A percentile compares a stretch with the other conserved stretches of the same genome.
Evolutionary conservation across 78 protist genomes (phyloP).

Genomic region (Tieghemostelium lacteum): DNA sequence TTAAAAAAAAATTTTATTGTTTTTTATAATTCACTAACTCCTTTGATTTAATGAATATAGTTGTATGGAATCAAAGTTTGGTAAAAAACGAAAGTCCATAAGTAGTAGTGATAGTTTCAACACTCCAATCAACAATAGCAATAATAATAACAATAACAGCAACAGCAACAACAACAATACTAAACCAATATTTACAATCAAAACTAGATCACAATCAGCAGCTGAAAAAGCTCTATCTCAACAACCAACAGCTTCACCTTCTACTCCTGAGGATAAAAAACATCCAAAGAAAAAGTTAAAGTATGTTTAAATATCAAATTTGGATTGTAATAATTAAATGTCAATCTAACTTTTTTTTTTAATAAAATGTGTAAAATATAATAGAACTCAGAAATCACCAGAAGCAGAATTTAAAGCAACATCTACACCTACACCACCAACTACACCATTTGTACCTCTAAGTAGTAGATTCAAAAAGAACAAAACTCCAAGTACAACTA

Average conservation of each 20-base stretch:
- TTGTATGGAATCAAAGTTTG: constrained; percentile 6
- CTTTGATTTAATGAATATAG: too few species aligned
- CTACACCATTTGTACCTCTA: background rate
- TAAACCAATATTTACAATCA: background rate
- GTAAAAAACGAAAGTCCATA: constrained; percentile 19
- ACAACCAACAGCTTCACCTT: constrained; percentile 28
- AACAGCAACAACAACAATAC: background rate
- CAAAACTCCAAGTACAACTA: background rate
- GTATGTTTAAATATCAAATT: constrained; percentile 11
- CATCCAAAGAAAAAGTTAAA: constrained; percentile 17
- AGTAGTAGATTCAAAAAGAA: background rate
- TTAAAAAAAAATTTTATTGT: too few species aligned
- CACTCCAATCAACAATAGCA: background rate
- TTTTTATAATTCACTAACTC: too few species aligned
- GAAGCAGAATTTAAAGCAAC: constrained; percentile 10
- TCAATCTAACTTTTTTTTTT: too few species aligned
- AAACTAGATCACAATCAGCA: constrained; percentile 54
- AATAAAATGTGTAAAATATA: too few species aligned
- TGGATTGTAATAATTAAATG: too few species aligned
- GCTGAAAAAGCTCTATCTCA: constrained; percentile 4
- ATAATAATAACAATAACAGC: background rate
- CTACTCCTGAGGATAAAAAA: background rate
- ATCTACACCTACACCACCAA: background rate
- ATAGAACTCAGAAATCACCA: too few species aligned
- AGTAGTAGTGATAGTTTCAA: background rate